Conservation (phyloP, 169 alveolate genomes). For the Eimeria necatrix region DNA sequence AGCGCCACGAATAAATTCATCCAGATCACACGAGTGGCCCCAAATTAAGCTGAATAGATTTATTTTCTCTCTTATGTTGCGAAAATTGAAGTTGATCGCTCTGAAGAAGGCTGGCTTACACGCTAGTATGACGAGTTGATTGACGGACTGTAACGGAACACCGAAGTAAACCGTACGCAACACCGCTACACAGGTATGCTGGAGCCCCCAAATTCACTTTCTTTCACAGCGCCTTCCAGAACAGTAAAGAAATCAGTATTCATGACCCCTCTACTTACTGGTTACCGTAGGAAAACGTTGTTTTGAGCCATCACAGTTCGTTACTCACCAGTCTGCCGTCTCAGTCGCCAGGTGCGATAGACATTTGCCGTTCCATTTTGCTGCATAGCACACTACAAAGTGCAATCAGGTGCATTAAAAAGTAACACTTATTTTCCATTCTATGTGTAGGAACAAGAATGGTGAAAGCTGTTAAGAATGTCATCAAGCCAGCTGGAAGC, state of each 20-base stretch:
- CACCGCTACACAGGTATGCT: not conserved
- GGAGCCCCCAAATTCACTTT: slow-evolving; percentile 27
- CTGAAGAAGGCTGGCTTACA: no score
- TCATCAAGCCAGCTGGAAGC: slow-evolving; percentile 73
- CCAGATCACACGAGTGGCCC: no score
- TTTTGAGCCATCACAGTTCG: not conserved
- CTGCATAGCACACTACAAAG: not conserved
- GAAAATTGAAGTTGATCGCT: no score
- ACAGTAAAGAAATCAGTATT: not conserved
- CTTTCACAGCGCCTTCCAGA: not conserved
- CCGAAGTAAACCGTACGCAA: not conserved
- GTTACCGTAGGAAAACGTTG: slow-evolving; percentile 11
- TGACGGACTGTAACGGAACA: not conserved
- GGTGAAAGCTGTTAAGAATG: slow-evolving; percentile 34
- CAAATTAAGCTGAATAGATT: no score
- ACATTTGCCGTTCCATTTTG: slow-evolving; percentile 3
- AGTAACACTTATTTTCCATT: not conserved
- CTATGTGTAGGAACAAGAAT: not conserved
- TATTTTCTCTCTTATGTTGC: no score
- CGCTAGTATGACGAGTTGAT: no score
- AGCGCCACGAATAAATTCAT: no score
- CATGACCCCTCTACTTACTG: not conserved
- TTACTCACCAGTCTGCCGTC: slow-evolving; percentile 42
- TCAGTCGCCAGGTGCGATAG: slow-evolving; percentile 41
- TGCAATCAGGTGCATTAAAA: not conserved